Percentiles rank a stretch among this genome's conserved stretches.
Evolutionary conservation across 495 filamentous ascomycete genomes (phyloP).

Genomic region (Apiosordaria backusii): DNA sequence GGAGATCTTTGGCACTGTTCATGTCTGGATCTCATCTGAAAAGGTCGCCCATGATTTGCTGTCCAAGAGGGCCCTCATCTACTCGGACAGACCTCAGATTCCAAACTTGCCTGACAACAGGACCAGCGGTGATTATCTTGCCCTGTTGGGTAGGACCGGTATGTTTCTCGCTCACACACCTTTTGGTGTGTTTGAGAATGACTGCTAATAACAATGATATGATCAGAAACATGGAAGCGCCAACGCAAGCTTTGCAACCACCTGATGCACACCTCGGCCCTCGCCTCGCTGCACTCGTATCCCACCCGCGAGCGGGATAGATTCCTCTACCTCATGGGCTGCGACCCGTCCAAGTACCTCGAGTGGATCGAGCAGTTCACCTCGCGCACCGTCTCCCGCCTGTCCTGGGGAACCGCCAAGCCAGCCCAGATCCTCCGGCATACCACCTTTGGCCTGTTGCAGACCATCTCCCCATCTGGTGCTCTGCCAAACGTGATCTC

Average conservation of each 20-base stretch:
- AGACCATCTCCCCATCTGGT: conserved; percentile 55
- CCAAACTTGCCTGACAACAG: conserved; percentile 53
- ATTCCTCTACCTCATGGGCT: conserved; percentile 46
- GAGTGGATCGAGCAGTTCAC: conserved; percentile 58
- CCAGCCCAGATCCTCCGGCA: conserved; percentile 48
- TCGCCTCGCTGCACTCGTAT: conserved; percentile 46
- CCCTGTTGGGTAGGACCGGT: conserved; percentile 47
- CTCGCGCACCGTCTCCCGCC: conserved; percentile 53
- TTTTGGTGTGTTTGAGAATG: too few relatives aligned
- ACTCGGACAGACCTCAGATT: conserved; percentile 58
- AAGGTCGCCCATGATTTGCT: conserved; percentile 57
- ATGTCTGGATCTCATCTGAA: conserved; percentile 59
- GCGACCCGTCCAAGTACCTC: conserved; percentile 45
- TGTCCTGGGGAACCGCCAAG: conserved; percentile 55
- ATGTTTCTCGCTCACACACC: background rate
- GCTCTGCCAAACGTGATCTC: conserved; percentile 51
- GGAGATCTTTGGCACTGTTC: conserved; percentile 52
- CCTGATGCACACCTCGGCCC: conserved; percentile 49
- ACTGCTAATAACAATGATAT: background rate
- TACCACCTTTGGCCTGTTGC: conserved; percentile 55
- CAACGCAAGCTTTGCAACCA: conserved; percentile 57
- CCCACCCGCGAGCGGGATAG: conserved; percentile 53
- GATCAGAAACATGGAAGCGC: conserved; percentile 50
- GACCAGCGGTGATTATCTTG: conserved; percentile 54
- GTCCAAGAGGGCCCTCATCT: conserved; percentile 55